Evolutionary conservation across 179 eudicot genomes (phyloP), one percentile per base, ranked within the genome.

Genomic region (Vitellaria paradoxa): DNA sequence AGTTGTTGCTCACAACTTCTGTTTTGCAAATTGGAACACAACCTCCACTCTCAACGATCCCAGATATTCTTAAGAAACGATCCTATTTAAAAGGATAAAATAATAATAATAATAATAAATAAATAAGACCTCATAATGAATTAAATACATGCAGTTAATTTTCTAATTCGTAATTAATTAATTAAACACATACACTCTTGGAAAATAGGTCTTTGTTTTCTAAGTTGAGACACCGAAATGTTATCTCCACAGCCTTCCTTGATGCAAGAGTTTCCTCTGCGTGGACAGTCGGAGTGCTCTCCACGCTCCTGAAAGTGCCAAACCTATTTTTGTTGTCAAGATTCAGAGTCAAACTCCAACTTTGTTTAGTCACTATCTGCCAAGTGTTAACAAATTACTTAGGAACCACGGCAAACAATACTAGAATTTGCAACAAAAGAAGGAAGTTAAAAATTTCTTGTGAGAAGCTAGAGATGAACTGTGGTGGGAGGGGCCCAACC

Each of bases 61-160:
- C 88, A 40, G 97, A 96, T 78, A 96, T 91, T 81, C 91, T 90
- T 80, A 96, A 80, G 81, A 96, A 96, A 24, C 97, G 98, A 88
- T 93, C 99, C 97, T 93, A 77, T 30, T 30, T 30, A 77, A 60
- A 59, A 70, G 49, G n/a, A 7, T 76, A 62, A 30, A 20, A 21
- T 53, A 73, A 59, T 46, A 62, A 46, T n/a, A 26, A n/a, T 7
- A 73, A n/a, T n/a, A 57, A 30, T 21, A 8, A 0, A 7, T 18
- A 8, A 67, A 47, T 30, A 30, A 30, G 37, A 30, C 37, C 37
- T 30, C 37, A 30, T 30, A 30, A 30, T 30, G 1, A 30, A 30
- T 30, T 30, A 30, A 30, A 30, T 2, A 30, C 37, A 30, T 30
- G 37, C 37, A 30, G 37, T 30, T 30, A 20, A 30, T 60, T 21